Evolutionary conservation across 2,329 filamentous ascomycete genomes (phyloP), one percentile per base, ranked within the genome.

Genomic region (Neopestalotiopsis rosae): DNA sequence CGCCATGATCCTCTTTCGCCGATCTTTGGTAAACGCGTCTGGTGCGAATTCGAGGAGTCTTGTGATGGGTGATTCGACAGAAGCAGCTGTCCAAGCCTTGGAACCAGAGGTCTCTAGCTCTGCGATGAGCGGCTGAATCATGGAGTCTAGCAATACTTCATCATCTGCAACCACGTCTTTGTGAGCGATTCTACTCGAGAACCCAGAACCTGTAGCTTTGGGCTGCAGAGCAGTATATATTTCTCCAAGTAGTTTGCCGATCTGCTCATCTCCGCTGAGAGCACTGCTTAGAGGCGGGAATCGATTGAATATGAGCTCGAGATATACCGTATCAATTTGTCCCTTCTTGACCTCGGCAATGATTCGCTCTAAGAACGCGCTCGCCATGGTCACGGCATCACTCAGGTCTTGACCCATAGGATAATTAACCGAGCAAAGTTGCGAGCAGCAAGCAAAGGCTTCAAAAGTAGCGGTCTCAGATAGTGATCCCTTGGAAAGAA

Each of bases 1-100:
- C 28, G 69, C 69, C 74, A 79, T 76, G 20, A 78, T 72, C 4
- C 73, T 75, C 61, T 78, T 79, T n/a, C 78, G 75, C 24, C 77
- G 74, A 20, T 72, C 73, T 70, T 75, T 77, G 3, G 74, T 76
- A 57, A 75, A 76, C 14, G 71, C 69, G 34, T 76, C 76, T 28
- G 68, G 67, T 34, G 76, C 76, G 32, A 78, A 76, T 42, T 74
- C 71, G 4, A 77, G 64, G 4, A 79, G 68, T 52, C 72, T 69
- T 30, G 66, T 68, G 34, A 79, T 62, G 9, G 72, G 56, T 10
- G 71, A 70, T 40, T 73, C 40, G 28, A 71, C 73, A 58, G 74
- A 66, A 49, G 74, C 69, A 57, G 73, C 69, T 52, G 73, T 76
- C 75, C 76, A 78, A 20, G 72, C 74, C 65, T 68, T 69, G 24